These are phyloP conservation scores for Bodo saltans DNA, from an alignment of 78 protist species.

Conservation along the genomic window DNA sequence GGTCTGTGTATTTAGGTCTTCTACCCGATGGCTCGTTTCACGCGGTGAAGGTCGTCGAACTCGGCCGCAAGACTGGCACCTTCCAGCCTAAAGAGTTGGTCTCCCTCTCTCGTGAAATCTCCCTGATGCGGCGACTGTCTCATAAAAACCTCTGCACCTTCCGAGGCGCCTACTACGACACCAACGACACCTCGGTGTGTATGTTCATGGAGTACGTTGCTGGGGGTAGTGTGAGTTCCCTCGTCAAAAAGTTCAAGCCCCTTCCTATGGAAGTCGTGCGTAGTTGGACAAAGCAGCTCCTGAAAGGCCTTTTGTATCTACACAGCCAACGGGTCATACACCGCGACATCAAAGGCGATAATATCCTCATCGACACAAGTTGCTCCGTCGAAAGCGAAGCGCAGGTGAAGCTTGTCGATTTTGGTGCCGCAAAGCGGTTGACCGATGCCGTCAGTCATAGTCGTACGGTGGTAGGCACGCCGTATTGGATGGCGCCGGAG, in stretches of 20 bases:
- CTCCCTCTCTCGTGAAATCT: neutral
- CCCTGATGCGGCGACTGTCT: neutral
- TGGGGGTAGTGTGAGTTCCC: slow-evolving; percentile 20
- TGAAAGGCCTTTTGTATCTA: slow-evolving; percentile 12
- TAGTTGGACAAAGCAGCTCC: neutral
- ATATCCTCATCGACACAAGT: slow-evolving; percentile 38
- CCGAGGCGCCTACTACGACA: neutral
- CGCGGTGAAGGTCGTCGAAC: neutral
- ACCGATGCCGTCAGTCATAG: neutral
- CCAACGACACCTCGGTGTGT: neutral
- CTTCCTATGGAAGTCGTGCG: neutral
- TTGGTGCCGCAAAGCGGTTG: slow-evolving; percentile 48
- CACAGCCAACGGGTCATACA: slow-evolving; percentile 33
- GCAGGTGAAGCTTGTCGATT: slow-evolving; percentile 64
- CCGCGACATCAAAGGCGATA: slow-evolving; percentile 59
- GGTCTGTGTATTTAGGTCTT: slow-evolving; percentile 2
- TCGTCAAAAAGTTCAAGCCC: slow-evolving; percentile 19
- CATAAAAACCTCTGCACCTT: neutral
- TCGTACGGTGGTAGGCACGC: slow-evolving; percentile 36
- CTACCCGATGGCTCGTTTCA: neutral
- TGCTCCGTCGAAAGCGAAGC: slow-evolving; percentile 17
- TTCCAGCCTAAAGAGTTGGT: neutral
- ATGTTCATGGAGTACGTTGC: neutral
- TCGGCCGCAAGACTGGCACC: neutral
- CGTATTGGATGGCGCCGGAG: slow-evolving; percentile 75